A percentile compares a stretch with the other conserved stretches of the same genome.
Conservation (phyloP, 106 monocot genomes). For the Posidonia australis region DNA sequence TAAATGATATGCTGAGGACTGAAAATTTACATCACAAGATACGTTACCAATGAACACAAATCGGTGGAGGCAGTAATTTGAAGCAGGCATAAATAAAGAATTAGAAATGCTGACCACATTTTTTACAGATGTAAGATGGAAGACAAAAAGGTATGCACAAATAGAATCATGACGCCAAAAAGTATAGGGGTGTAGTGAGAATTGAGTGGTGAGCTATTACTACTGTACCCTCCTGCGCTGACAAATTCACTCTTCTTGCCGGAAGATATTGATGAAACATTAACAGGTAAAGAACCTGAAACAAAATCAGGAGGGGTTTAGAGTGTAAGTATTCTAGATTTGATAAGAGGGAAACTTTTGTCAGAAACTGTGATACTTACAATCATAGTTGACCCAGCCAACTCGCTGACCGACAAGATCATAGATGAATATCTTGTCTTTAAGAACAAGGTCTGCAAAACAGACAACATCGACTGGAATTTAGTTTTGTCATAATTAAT, state of each 20-base stretch:
- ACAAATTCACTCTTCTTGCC: conserved; percentile 50
- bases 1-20: not conserved
- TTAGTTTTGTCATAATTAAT: no score
- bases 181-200: not conserved
- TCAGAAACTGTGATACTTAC: conserved; percentile 31
- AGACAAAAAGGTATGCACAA: conserved; percentile 2
- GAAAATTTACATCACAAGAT: not conserved
- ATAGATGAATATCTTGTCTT: conserved; percentile 87
- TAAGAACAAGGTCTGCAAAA: conserved; percentile 65
- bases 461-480: not conserved
- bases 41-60: not conserved
- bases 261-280: conserved; percentile 54
- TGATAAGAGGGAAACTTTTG: no score
- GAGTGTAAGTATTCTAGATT: not conserved
- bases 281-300: conserved; percentile 70
- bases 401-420: conserved; percentile 70
- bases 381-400: conserved; percentile 75
- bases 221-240: conserved; percentile 35
- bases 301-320: not conserved
- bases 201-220: conserved; percentile 13
- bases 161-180: not conserved
- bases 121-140: not conserved
- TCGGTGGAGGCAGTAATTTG: no score
- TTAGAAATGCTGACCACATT: not conserved
- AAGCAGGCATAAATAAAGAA: not conserved